Base-by-base conservation (phyloP, 495 filamentous ascomycete species). In the Aspergillus carlsbadensis region DNA sequence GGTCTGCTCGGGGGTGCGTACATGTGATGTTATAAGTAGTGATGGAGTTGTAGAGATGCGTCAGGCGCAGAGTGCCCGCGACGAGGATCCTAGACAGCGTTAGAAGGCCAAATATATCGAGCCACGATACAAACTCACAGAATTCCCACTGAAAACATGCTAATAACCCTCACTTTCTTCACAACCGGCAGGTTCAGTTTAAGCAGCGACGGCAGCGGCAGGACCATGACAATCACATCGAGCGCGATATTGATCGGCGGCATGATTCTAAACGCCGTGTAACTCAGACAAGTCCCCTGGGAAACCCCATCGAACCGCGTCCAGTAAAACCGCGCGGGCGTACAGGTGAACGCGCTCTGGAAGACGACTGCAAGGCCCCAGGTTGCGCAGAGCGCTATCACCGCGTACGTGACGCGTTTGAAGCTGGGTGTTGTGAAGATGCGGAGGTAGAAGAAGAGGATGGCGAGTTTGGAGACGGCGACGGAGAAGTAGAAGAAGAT, bases 381-480 rank as follows among this genome's bases (percentile, higher is more conserved):
- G 1, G 34, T 14, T 2, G 50, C 5, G 13, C 50, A 52, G 10
- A 52, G 6, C 6, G 24, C 22, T 4, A 52, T 34, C 5, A 39
- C 17, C 6, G 22, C 37, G 37, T 52, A 52, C 5, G 50, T 34
- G 13, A 33, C 15, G 1, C 37, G 37, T 24, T 34, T 43, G 24
- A 58, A 44, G 21, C 26, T 3, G 1, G 0, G 26, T 2, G 45
- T 48, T 14, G 56, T 36, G 42, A 58, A 58, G 48, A 58, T 58
- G 7, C 56, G 56, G n/a, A 44, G 56, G 51, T 59, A 59, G 51
- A 59, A 53, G 33, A 59, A 48, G 43, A 59, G 57, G 44, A 59
- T 54, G 15, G 57, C 45, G 22, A 59, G 37, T 50, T 59, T 59
- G 35, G 52, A 47, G 17, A 54, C 17, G 26, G 26, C 3, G 15